Conservation (phyloP, 2,329 filamentous ascomycete genomes). For the Torrubiella hemipterigena region DNA sequence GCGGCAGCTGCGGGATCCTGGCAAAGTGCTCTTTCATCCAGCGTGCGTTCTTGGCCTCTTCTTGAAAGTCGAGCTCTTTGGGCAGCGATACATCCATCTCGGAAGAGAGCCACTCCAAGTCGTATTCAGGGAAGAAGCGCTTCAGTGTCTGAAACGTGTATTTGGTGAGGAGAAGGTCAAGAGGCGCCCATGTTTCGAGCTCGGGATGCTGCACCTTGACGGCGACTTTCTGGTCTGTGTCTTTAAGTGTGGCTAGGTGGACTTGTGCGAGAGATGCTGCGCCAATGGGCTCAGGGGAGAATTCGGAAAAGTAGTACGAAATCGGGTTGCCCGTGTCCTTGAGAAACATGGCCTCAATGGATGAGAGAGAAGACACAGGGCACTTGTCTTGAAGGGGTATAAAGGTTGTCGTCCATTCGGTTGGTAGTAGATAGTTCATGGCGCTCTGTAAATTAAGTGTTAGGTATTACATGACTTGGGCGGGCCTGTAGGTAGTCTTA, state of each 20-base stretch:
- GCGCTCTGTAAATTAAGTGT: constrained; percentile 50
- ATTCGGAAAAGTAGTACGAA: constrained; percentile 76
- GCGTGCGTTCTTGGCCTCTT: constrained; percentile 74
- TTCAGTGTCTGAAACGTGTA: constrained; percentile 88
- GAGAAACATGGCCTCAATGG: constrained; percentile 76
- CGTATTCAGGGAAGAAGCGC: constrained; percentile 92
- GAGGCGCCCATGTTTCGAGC: constrained; percentile 76
- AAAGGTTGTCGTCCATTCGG: constrained; percentile 92
- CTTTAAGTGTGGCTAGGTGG: constrained; percentile 73
- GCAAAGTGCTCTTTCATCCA: constrained; percentile 73
- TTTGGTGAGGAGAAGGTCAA: constrained; percentile 75
- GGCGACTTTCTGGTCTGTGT: constrained; percentile 74
- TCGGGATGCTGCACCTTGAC: constrained; percentile 94
- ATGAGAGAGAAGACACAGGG: constrained; percentile 79
- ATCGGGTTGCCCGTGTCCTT: constrained; percentile 71
- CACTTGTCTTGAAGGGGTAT: constrained; percentile 93
- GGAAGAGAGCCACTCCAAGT: constrained; percentile 85
- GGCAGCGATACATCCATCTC: constrained; percentile 90
- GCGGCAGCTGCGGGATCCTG: constrained; percentile 58
- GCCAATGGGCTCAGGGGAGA: constrained; percentile 69
- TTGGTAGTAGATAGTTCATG: constrained; percentile 85
- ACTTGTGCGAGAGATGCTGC: constrained; percentile 93
- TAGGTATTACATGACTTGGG: neutral
- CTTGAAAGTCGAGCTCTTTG: constrained; percentile 79
- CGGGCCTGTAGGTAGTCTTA: constrained; percentile 18